Conservation (phyloP, 495 filamentous ascomycete species). For the Lasiosphaeria hispida region DNA sequence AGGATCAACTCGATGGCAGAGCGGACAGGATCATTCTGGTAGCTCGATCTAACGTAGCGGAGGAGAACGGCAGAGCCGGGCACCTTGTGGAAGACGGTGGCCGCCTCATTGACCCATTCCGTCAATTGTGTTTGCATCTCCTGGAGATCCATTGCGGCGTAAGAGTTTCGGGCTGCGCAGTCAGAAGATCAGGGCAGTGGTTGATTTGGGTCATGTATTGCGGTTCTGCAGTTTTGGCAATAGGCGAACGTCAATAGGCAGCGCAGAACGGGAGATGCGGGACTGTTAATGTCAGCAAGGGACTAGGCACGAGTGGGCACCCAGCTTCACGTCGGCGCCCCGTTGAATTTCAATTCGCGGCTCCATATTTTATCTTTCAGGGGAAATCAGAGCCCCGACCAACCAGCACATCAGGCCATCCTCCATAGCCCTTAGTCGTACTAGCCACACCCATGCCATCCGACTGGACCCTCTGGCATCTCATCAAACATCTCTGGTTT, state of each 20-base stretch:
- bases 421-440: too few species aligned
- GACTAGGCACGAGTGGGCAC: too few species aligned
- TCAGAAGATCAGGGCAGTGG: background rate
- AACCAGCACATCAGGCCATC: background rate
- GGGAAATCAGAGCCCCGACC: background rate
- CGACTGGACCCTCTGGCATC: too few species aligned
- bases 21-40: constrained; percentile 94
- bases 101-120: constrained; percentile 62
- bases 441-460: too few species aligned
- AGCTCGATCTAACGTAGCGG: constrained; percentile 92
- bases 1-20: constrained; percentile 92
- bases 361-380: background rate
- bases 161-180: background rate
- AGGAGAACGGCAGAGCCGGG: constrained; percentile 92
- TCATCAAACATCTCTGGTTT: too few species aligned
- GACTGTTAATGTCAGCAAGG: background rate
- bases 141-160: constrained; percentile 67
- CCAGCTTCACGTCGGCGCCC: too few species aligned
- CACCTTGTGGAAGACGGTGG: constrained; percentile 75
- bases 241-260: too few species aligned
- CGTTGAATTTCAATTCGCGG: background rate
- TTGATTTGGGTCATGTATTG: background rate
- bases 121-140: constrained; percentile 71
- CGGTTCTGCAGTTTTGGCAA: background rate
- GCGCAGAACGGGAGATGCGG: background rate